Conservation (phyloP, 2,329 filamentous ascomycete genomes). For the Escovopsis sp. region DNA sequence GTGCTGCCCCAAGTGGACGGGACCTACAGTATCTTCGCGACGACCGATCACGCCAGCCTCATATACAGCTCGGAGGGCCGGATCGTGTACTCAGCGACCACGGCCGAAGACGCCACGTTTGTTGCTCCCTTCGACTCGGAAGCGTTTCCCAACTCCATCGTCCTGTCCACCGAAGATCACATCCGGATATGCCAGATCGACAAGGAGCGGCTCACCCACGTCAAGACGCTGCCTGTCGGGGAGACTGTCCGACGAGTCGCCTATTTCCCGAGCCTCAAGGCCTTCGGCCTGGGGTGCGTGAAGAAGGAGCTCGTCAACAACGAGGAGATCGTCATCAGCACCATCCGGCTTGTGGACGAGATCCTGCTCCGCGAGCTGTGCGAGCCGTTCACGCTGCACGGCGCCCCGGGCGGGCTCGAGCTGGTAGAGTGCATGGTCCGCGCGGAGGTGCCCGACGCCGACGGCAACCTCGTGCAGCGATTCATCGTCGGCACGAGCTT, state of each 20-base stretch:
- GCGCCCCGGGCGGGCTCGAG: slow-evolving; percentile 35
- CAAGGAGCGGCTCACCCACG: slow-evolving; percentile 72
- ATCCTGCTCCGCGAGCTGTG: slow-evolving; percentile 68
- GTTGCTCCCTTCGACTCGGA: slow-evolving; percentile 72
- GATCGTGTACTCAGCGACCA: slow-evolving; percentile 85
- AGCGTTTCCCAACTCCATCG: slow-evolving; percentile 66
- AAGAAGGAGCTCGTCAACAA: slow-evolving; percentile 54
- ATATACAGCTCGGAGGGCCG: slow-evolving; percentile 83
- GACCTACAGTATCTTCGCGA: slow-evolving; percentile 73
- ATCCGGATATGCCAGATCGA: slow-evolving; percentile 73
- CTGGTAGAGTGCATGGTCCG: slow-evolving; percentile 74
- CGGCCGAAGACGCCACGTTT: slow-evolving; percentile 67
- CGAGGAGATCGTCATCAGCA: slow-evolving; percentile 60
- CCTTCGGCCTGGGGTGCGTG: slow-evolving; percentile 79
- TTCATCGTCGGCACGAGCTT: slow-evolving; percentile 89
- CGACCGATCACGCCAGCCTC: slow-evolving; percentile 82
- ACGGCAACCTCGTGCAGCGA: slow-evolving; percentile 48
- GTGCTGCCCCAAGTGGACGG: slow-evolving; percentile 53
- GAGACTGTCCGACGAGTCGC: slow-evolving; percentile 78
- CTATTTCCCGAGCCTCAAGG: slow-evolving; percentile 63
- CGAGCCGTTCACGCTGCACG: slow-evolving; percentile 46
- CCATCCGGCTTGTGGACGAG: slow-evolving; percentile 84
- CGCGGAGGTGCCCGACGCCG: slow-evolving; percentile 48
- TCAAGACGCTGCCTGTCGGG: slow-evolving; percentile 61
- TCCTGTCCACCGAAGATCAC: slow-evolving; percentile 61